Conservation (phyloP, 768 basidiomycete species). For the Saitozyma sp. region DNA sequence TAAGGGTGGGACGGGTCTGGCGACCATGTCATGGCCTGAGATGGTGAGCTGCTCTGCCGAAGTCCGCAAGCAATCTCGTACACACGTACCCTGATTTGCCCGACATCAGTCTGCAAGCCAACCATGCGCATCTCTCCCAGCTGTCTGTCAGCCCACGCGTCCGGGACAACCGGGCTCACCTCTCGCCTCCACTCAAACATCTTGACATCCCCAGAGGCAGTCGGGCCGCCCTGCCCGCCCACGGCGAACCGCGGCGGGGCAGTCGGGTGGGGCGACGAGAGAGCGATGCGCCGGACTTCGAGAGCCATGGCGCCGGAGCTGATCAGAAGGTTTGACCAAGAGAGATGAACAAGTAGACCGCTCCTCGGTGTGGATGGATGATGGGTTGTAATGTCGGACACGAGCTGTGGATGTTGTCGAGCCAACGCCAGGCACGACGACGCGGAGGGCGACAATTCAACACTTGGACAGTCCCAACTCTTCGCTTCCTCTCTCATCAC, state of each 20-base stretch:
- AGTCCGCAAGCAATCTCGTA: not conserved
- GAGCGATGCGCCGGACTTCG: conserved; percentile 23
- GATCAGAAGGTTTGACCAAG: no score
- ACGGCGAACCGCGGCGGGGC: conserved; percentile 37
- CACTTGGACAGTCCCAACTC: no score
- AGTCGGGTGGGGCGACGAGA: conserved; percentile 26
- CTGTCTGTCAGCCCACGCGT: conserved; percentile 10
- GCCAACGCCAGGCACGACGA: not conserved
- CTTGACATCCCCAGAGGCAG: conserved; percentile 42
- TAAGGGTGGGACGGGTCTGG: conserved; percentile 30
- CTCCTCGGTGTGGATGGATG: not conserved
- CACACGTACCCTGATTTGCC: conserved; percentile 38
- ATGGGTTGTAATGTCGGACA: not conserved
- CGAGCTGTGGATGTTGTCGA: not conserved
- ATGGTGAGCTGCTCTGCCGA: not conserved
- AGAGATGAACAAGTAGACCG: no score
- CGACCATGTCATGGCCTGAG: conserved; percentile 43
- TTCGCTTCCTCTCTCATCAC: no score
- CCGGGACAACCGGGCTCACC: conserved; percentile 17
- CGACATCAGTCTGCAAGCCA: conserved; percentile 43
- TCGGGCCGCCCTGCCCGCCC: conserved; percentile 34
- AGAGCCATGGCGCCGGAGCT: conserved; percentile 2
- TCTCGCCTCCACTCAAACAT: conserved; percentile 40
- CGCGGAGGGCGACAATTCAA: no score
- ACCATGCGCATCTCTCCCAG: conserved; percentile 38